Percentiles rank a stretch among this genome's conserved stretches.
Evolutionary conservation across 2,329 filamentous ascomycete genomes (phyloP).

Genomic region (Aureobasidium pullulans): DNA sequence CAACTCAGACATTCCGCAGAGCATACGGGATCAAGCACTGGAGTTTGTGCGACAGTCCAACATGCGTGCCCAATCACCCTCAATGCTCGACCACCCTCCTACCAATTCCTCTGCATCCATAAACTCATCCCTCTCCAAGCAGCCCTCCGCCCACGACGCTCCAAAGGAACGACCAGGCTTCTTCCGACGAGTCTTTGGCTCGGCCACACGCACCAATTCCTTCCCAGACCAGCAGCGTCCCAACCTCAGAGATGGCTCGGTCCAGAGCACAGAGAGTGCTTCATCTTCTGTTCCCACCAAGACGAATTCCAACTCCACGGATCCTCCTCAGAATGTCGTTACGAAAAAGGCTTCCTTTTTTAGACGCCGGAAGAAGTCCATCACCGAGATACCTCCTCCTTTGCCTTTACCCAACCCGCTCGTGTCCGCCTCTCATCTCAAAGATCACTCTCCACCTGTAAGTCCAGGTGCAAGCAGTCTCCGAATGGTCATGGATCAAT

Average conservation of each 20-base stretch:
- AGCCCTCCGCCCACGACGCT: background rate
- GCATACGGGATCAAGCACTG: slow-evolving; percentile 39
- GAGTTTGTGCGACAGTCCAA: slow-evolving; percentile 43
- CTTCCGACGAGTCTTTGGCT: slow-evolving; percentile 86
- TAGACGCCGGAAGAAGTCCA: slow-evolving; percentile 82
- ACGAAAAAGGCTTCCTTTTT: slow-evolving; percentile 95
- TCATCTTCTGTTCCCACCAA: background rate
- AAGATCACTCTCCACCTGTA: slow-evolving; percentile 42
- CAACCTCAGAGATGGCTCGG: slow-evolving; percentile 11
- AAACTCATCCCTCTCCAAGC: slow-evolving; percentile 29
- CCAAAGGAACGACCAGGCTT: slow-evolving; percentile 66
- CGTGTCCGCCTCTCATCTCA: slow-evolving; percentile 16
- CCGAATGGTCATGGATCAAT: slow-evolving; percentile 80
- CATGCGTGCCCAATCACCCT: slow-evolving; percentile 21
- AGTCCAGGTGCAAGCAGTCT: slow-evolving; percentile 65
- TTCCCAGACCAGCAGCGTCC: slow-evolving; percentile 25
- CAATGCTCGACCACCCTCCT: background rate
- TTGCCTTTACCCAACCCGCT: slow-evolving; percentile 45
- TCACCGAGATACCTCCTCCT: slow-evolving; percentile 59
- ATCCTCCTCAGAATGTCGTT: slow-evolving; percentile 33
- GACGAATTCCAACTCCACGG: slow-evolving; percentile 7
- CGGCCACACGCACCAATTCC: slow-evolving; percentile 47
- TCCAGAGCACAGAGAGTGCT: slow-evolving; percentile 8
- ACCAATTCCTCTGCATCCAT: slow-evolving; percentile 25
- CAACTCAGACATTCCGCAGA: slow-evolving; percentile 28